These are phyloP conservation scores for Solanum hybrid DNA, from an alignment of 305 asterid genomes.

Conservation along the genomic window DNA sequence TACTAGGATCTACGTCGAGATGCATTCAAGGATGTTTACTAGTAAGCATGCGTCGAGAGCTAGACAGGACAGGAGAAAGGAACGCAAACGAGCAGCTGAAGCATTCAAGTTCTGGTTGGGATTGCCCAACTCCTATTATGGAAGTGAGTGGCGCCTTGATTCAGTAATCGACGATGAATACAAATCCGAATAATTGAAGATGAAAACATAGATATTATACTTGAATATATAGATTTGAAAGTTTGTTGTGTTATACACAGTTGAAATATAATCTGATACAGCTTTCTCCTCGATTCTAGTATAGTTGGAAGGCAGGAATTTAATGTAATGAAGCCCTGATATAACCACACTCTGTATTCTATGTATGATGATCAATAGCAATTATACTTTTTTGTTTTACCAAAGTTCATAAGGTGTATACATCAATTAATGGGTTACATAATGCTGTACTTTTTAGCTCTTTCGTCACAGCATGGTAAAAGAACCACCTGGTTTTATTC, in stretches of 20 bases:
- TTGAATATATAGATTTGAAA: not conserved
- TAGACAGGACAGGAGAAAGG: constrained; percentile 72
- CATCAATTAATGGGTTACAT: not conserved
- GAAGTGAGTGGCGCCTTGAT: constrained; percentile 76
- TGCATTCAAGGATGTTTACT: constrained; percentile 98
- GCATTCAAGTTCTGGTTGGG: constrained; percentile 99
- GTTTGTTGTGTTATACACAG: not conserved
- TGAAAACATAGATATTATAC: not conserved
- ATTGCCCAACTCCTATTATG: constrained; percentile 80
- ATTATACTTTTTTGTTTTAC: not conserved
- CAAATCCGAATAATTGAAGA: constrained; percentile 3
- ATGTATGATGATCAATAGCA: not conserved
- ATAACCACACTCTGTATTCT: not conserved
- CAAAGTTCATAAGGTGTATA: not conserved
- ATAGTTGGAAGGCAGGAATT: not conserved
- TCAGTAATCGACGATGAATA: constrained; percentile 38
- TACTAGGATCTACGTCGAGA: constrained; percentile 83
- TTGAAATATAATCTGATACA: not conserved
- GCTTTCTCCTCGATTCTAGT: not conserved
- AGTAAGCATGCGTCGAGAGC: constrained; percentile 97
- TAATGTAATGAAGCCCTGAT: not conserved
- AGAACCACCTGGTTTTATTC: not conserved
- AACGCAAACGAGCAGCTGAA: constrained; percentile 90
- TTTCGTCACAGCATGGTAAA: not conserved
- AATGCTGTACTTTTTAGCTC: not conserved